Percentiles rank a stretch among this genome's conserved stretches.
These are phyloP conservation scores for Macrocystidia cucumis DNA, from an alignment of 1,284 basidiomycete genomes.

Conservation along the genomic window DNA sequence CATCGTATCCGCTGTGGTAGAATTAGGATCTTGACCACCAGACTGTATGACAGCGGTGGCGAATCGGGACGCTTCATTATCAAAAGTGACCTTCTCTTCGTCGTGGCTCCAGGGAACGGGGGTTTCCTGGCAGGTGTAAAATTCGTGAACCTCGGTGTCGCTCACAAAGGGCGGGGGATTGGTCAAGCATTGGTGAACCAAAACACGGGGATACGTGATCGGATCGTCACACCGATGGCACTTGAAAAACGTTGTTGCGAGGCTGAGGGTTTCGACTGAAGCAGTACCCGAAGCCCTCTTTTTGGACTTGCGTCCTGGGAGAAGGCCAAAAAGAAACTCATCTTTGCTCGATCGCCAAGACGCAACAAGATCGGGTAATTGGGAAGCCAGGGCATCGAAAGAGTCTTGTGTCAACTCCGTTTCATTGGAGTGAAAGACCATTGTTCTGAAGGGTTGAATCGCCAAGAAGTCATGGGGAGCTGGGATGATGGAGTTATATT, in stretches of 20 bases:
- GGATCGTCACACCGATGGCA: slow-evolving; percentile 7
- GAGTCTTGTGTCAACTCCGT: slow-evolving; percentile 2
- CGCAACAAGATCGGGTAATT: neutral
- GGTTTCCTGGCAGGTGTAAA: too few species aligned
- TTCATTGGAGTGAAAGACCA: slow-evolving; percentile 5
- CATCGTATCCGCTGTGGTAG: too few species aligned
- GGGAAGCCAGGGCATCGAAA: slow-evolving; percentile 1
- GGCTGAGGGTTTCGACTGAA: slow-evolving; percentile 1
- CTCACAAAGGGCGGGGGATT: too few species aligned
- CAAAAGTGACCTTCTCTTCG: too few species aligned
- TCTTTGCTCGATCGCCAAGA: neutral
- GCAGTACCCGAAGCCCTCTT: too few species aligned
- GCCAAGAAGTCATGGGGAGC: slow-evolving; percentile 6
- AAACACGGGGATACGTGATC: slow-evolving; percentile 6
- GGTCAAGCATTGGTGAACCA: slow-evolving; percentile 5
- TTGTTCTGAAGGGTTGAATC: slow-evolving; percentile 7
- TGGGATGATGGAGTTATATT: neutral
- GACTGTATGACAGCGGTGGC: too few species aligned
- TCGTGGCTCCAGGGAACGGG: too few species aligned
- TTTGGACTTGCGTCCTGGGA: too few species aligned
- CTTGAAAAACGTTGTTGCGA: slow-evolving; percentile 7
- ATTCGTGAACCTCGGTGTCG: too few species aligned
- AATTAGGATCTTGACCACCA: too few species aligned
- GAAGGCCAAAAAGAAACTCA: neutral
- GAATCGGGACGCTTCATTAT: too few species aligned